These are phyloP conservation scores for Ophiocordyceps robertsii DNA, from an alignment of 2,329 filamentous ascomycete genomes.

Conservation along the genomic window DNA sequence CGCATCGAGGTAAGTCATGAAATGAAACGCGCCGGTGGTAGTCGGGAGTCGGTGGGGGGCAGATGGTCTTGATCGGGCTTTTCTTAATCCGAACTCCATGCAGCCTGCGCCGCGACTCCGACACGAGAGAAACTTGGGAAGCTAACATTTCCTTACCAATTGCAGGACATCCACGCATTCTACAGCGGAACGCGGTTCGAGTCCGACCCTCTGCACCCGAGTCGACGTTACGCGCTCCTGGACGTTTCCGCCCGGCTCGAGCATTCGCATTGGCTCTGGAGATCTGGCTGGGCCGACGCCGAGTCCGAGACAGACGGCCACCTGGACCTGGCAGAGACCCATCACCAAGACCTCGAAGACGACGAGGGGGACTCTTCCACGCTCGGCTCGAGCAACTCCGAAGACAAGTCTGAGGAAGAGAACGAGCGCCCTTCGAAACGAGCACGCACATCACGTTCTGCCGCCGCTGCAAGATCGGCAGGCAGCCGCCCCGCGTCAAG, in stretches of 20 bases:
- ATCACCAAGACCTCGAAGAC: no score
- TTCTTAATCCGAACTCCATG: neutral
- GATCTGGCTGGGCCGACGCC: no score
- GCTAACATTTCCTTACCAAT: neutral
- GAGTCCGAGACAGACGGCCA: no score
- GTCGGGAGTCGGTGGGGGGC: neutral
- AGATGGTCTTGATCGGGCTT: neutral
- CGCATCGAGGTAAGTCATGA: slow-evolving; percentile 3
- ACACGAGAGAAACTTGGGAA: neutral
- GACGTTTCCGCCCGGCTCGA: neutral
- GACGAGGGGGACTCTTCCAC: no score
- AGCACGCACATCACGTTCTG: no score
- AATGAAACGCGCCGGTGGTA: neutral
- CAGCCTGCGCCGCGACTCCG: neutral
- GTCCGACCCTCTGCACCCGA: neutral
- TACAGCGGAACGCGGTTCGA: neutral
- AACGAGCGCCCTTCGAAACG: no score
- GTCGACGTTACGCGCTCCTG: neutral
- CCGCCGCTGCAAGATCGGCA: no score
- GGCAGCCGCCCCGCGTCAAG: no score
- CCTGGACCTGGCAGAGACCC: no score
- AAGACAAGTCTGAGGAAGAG: no score
- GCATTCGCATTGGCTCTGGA: no score
- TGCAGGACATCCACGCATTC: neutral
- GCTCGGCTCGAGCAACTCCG: no score